These are phyloP conservation scores for Themeda triandra DNA, from an alignment of 176 grass and related monocot species.

Conservation along the genomic window DNA sequence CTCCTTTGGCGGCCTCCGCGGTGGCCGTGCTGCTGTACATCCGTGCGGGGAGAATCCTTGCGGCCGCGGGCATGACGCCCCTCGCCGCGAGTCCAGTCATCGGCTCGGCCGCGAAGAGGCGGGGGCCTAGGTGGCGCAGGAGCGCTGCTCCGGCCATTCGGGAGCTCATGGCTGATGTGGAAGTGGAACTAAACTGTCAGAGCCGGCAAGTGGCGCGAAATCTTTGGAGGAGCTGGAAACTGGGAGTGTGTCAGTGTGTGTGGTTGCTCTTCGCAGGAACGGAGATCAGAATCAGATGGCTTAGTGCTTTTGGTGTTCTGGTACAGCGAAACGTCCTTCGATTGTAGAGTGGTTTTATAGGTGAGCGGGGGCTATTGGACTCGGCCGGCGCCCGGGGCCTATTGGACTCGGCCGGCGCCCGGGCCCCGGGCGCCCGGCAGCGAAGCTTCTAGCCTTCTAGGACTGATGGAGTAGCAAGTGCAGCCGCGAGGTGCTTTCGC, in stretches of 20 bases:
- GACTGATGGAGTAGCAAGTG: background rate
- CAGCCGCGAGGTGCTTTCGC: background rate
- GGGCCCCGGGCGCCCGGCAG: no score
- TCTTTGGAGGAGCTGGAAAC: background rate
- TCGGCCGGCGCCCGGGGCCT: background rate
- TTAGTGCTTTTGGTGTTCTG: background rate
- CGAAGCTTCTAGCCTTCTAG: no score
- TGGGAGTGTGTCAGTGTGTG: background rate
- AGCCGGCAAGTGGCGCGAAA: background rate
- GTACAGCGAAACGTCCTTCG: background rate
- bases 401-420: no score
- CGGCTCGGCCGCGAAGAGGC: conserved; percentile 32
- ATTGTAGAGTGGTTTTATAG: conserved; percentile 3
- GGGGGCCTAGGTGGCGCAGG: conserved; percentile 40
- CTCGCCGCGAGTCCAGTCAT: conserved; percentile 18
- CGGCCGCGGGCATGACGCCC: conserved; percentile 16
- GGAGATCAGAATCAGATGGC: background rate
- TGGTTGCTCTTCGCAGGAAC: background rate
- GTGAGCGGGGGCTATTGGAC: background rate
- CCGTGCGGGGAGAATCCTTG: conserved; percentile 34
- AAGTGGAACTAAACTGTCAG: background rate
- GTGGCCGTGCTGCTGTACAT: conserved; percentile 23
- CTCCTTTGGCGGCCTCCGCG: conserved; percentile 3
- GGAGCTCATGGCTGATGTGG: conserved; percentile 33
- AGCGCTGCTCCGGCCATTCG: conserved; percentile 40